A percentile compares a stretch with the other conserved stretches of the same genome.
Evolutionary conservation across 345 rosid genomes (phyloP).

Genomic region (Ceriops decandra): DNA sequence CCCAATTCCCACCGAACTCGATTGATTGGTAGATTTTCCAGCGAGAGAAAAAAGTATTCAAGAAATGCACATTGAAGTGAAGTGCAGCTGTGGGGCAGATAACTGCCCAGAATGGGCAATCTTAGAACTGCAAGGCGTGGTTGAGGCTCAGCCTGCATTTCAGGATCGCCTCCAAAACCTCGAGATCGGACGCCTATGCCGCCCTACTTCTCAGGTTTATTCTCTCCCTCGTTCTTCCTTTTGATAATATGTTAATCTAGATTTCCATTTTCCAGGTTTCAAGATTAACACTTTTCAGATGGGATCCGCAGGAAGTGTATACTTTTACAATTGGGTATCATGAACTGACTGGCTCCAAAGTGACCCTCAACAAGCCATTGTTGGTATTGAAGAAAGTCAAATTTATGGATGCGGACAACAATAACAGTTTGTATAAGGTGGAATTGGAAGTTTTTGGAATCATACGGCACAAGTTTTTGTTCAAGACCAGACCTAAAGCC

Average conservation of each 20-base stretch:
- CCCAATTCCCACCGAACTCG: no score
- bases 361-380: slow-evolving; percentile 61
- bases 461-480: background rate
- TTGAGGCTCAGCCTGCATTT: slow-evolving; percentile 58
- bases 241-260: background rate
- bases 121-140: slow-evolving; percentile 78
- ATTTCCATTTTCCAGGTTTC: slow-evolving; percentile 6
- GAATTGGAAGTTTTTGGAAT: background rate
- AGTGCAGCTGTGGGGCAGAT: slow-evolving; percentile 55
- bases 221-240: no score
- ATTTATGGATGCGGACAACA: background rate
- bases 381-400: slow-evolving; percentile 31
- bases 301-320: slow-evolving; percentile 48
- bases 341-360: slow-evolving; percentile 52
- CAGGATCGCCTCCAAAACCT: slow-evolving; percentile 63
- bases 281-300: slow-evolving; percentile 59
- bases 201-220: slow-evolving; percentile 65
- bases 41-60: slow-evolving; percentile 29
- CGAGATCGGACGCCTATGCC: slow-evolving; percentile 70
- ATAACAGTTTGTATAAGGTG: background rate
- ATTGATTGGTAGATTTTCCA: no score
- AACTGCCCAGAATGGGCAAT: slow-evolving; percentile 85
- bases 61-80: slow-evolving; percentile 82
- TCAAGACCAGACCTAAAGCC: slow-evolving; percentile 6
- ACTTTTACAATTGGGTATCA: slow-evolving; percentile 49